phyloP scores from a whole-genome alignment of 805 yeast species.

The Pichia manshurica region DNA sequence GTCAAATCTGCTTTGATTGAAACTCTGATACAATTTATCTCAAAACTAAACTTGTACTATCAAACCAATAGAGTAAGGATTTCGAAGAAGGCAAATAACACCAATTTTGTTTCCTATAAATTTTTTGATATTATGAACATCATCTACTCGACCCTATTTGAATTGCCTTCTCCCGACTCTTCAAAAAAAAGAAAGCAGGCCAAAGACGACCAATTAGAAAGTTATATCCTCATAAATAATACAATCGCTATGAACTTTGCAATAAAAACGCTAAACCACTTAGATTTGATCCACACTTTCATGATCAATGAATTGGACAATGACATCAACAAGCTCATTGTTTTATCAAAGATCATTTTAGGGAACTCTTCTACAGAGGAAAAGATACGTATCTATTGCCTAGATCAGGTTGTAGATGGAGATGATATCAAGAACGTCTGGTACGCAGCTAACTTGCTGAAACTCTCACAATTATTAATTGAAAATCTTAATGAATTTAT shows the following conservation, averaged over 20 bases:
- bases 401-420: conserved; percentile 15
- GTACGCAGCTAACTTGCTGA: conserved; percentile 25
- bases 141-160: conserved; percentile 23
- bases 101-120: conserved; percentile 28
- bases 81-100: conserved; percentile 17
- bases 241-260: conserved; percentile 18
- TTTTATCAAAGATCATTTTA: conserved; percentile 24
- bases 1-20: conserved; percentile 27
- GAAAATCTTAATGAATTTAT: conserved; percentile 29
- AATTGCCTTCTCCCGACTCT: conserved; percentile 13
- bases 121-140: conserved; percentile 25
- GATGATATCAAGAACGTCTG: conserved; percentile 19
- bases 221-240: conserved; percentile 9
- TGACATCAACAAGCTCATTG: conserved; percentile 31
- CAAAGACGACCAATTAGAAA: conserved; percentile 17
- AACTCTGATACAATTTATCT: conserved; percentile 26
- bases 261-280: conserved; percentile 21
- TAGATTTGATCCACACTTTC: conserved; percentile 27
- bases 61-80: conserved; percentile 25
- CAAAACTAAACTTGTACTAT: conserved; percentile 28
- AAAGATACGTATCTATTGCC: conserved; percentile 18
- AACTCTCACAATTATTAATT: conserved; percentile 26
- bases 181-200: conserved; percentile 11
- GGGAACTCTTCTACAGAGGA: conserved; percentile 11
- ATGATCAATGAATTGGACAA: conserved; percentile 29